phyloP scores from a whole-genome alignment of 2,329 filamentous ascomycete genomes.

The Pseudocercospora eumusae region DNA sequence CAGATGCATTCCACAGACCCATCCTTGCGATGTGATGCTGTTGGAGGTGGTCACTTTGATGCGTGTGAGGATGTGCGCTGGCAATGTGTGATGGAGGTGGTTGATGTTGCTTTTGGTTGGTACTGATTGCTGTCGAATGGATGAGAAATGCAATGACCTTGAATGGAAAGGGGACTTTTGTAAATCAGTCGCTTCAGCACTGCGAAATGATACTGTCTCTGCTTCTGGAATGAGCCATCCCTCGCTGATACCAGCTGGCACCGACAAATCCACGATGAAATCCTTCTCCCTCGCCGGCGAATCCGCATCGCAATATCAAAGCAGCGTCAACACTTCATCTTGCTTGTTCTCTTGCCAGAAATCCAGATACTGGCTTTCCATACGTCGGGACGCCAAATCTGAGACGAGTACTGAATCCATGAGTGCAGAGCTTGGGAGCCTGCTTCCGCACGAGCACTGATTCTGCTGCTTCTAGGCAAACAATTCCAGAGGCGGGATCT shows the following conservation, averaged over 20 bases:
- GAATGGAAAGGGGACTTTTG: no score
- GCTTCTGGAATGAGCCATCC: no score
- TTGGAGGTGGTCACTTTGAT: not conserved
- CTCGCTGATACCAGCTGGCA: no score
- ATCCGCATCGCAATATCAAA: not conserved
- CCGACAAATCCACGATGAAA: no score
- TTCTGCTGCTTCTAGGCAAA: not conserved
- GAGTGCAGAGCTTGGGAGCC: not conserved
- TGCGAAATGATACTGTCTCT: no score
- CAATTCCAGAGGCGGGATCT: not conserved
- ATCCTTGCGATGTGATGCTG: not conserved
- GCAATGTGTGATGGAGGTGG: not conserved
- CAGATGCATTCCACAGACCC: no score
- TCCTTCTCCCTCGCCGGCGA: not conserved
- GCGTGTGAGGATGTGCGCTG: not conserved
- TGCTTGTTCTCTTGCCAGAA: not conserved
- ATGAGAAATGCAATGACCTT: no score
- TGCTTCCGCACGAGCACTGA: not conserved
- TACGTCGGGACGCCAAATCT: not conserved
- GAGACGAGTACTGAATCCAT: no score
- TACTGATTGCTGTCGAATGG: no score
- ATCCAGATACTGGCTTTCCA: not conserved
- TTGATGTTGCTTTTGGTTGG: not conserved
- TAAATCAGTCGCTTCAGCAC: no score
- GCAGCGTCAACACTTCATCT: not conserved